These are phyloP conservation scores for Tulasnella sp. DNA, from an alignment of 768 basidiomycete genomes.

Conservation along the genomic window DNA sequence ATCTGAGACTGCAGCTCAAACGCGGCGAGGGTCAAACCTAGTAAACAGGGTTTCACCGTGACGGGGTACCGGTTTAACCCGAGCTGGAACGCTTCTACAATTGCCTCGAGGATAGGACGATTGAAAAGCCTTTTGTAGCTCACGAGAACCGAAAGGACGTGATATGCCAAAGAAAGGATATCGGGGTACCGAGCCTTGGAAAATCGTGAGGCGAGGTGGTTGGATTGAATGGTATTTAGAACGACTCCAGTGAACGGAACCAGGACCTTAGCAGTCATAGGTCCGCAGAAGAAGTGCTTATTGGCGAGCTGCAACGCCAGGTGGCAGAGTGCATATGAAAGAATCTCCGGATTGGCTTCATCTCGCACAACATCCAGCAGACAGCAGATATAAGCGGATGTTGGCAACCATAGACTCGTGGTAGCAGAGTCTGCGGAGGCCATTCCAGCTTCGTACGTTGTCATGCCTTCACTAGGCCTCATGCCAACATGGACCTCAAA, in stretches of 20 bases:
- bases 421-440: conserved; percentile 31
- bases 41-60: conserved; percentile 57
- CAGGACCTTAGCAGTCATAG: conserved; percentile 63
- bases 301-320: conserved; percentile 88
- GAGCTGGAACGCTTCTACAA: conserved; percentile 43
- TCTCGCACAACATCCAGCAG: conserved; percentile 63
- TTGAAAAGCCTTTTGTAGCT: conserved; percentile 82
- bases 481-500: conserved; percentile 66
- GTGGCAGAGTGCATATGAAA: conserved; percentile 88
- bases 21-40: conserved; percentile 80
- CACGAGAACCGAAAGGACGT: conserved; percentile 80
- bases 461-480: conserved; percentile 48
- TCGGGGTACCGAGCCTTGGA: conserved; percentile 59
- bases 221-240: conserved; percentile 60
- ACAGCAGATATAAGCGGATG: conserved; percentile 67
- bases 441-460: conserved; percentile 41
- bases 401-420: conserved; percentile 51
- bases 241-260: conserved; percentile 60
- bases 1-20: conserved; percentile 83
- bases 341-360: conserved; percentile 86
- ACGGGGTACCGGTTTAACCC: conserved; percentile 42
- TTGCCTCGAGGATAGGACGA: conserved; percentile 40
- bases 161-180: conserved; percentile 82
- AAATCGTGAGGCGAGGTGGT: conserved; percentile 42
- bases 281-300: conserved; percentile 95